Evolutionary conservation across 805 yeast genomes (phyloP).

Genomic region (Candida alai): DNA sequence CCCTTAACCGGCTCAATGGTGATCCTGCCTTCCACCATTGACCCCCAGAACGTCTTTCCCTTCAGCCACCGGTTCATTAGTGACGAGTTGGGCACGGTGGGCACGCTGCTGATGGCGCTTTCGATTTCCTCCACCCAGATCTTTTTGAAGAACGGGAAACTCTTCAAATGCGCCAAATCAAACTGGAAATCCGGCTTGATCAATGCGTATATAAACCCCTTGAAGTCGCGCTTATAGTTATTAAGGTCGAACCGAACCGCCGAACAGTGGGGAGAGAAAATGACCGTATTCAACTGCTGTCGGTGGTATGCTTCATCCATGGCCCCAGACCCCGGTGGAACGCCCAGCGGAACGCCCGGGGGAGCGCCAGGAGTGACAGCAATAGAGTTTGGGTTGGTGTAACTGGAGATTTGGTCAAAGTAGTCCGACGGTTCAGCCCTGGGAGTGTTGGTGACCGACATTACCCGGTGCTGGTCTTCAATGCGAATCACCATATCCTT

Average conservation of each 20-base stretch:
- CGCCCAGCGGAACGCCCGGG: no score
- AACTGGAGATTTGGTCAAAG: conserved; percentile 3
- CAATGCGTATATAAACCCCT: conserved; percentile 32
- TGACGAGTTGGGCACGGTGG: conserved; percentile 44
- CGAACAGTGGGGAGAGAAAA: conserved; percentile 33
- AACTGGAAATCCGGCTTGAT: conserved; percentile 31
- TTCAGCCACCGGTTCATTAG: conserved; percentile 40
- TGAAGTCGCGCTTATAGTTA: conserved; percentile 42
- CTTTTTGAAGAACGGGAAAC: conserved; percentile 57
- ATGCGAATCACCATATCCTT: conserved; percentile 56
- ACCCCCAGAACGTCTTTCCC: conserved; percentile 51
- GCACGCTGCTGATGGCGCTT: conserved; percentile 27
- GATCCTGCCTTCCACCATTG: conserved; percentile 76
- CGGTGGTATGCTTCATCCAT: conserved; percentile 8
- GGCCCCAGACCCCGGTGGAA: conserved; percentile 1
- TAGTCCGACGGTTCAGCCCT: conserved; percentile 9
- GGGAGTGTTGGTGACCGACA: conserved; percentile 6
- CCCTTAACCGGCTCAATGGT: conserved; percentile 85
- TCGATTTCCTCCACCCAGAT: conserved; percentile 77
- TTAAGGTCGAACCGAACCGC: conserved; percentile 44
- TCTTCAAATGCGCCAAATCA: conserved; percentile 42
- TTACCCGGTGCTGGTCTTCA: conserved; percentile 37
- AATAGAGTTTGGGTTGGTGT: neutral
- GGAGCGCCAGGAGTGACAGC: neutral
- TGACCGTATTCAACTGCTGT: conserved; percentile 18